phyloP scores from a whole-genome alignment of 2,329 filamentous ascomycete genomes.

The Zymoseptoria ardabiliae region DNA sequence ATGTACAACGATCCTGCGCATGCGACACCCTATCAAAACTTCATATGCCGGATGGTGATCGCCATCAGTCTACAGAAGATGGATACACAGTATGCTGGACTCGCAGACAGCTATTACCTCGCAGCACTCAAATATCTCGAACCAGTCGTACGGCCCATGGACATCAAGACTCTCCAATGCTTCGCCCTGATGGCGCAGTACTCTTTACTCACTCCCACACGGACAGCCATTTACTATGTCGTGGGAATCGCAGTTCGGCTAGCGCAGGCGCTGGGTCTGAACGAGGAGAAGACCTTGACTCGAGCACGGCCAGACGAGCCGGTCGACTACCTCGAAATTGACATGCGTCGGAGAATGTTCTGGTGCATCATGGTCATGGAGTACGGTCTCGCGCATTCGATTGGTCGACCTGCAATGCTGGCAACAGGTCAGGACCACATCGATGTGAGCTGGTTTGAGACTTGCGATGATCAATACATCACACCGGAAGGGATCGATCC shows the following conservation, averaged over 20 bases:
- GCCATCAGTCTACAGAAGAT: constrained; percentile 93
- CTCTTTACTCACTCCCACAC: constrained; percentile 82
- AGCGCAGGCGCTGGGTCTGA: constrained; percentile 79
- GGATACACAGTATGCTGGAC: constrained; percentile 78
- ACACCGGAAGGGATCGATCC: constrained; percentile 66
- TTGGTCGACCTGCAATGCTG: constrained; percentile 81
- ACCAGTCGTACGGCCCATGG: constrained; percentile 75
- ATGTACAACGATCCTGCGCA: constrained; percentile 60
- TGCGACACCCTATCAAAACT: constrained; percentile 67
- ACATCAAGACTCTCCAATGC: constrained; percentile 84
- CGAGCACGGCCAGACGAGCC: constrained; percentile 52
- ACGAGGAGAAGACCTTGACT: constrained; percentile 80
- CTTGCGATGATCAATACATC: constrained; percentile 77
- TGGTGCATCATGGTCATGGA: constrained; percentile 90
- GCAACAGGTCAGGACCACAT: constrained; percentile 75
- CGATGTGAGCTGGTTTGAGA: constrained; percentile 77
- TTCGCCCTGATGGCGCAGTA: constrained; percentile 83
- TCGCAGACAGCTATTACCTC: constrained; percentile 92
- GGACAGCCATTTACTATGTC: constrained; percentile 88
- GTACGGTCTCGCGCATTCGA: constrained; percentile 74
- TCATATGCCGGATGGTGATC: constrained; percentile 82
- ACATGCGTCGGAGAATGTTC: constrained; percentile 80
- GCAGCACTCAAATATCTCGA: constrained; percentile 81
- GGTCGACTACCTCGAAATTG: constrained; percentile 66
- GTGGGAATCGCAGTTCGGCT: constrained; percentile 81